Conservation (phyloP, 768 basidiomycete genomes). For the Leucogyrophana mollusca region DNA sequence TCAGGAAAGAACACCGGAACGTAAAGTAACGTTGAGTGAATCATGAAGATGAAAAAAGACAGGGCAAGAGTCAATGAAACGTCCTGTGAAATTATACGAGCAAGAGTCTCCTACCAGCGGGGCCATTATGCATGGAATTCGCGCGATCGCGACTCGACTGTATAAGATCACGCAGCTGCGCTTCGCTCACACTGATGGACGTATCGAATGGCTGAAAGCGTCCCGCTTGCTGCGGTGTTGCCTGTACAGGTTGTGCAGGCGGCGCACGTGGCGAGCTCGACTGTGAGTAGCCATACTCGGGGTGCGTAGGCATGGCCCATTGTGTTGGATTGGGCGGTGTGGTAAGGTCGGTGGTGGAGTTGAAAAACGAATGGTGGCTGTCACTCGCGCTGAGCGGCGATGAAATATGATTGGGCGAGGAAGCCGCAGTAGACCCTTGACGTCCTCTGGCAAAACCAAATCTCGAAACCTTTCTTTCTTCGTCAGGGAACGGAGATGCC, state of each 20-base stretch:
- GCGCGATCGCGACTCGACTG: slow-evolving; percentile 65
- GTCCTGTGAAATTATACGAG: slow-evolving; percentile 33
- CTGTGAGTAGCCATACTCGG: slow-evolving; percentile 42
- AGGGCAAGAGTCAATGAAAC: slow-evolving; percentile 31
- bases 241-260: slow-evolving; percentile 38
- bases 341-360: slow-evolving; percentile 33
- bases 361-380: slow-evolving; percentile 47
- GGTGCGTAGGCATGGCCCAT: slow-evolving; percentile 44
- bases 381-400: slow-evolving; percentile 56
- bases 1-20: slow-evolving; percentile 16
- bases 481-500: slow-evolving; percentile 50
- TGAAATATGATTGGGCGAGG: slow-evolving; percentile 56
- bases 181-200: slow-evolving; percentile 58
- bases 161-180: slow-evolving; percentile 75
- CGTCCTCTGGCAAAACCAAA: slow-evolving; percentile 80
- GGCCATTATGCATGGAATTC: slow-evolving; percentile 25
- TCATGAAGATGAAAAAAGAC: slow-evolving; percentile 22
- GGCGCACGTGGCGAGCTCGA: slow-evolving; percentile 47
- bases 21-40: slow-evolving; percentile 16
- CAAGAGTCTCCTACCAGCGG: slow-evolving; percentile 50
- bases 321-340: slow-evolving; percentile 36
- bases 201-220: slow-evolving; percentile 61
- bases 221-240: slow-evolving; percentile 33
- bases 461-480: slow-evolving; percentile 66
- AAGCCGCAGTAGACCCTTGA: slow-evolving; percentile 54